Evolutionary conservation across 108 stramenopile species (phyloP), one percentile per base, ranked within the genome.

Genomic region (Cyclotella atomus): DNA sequence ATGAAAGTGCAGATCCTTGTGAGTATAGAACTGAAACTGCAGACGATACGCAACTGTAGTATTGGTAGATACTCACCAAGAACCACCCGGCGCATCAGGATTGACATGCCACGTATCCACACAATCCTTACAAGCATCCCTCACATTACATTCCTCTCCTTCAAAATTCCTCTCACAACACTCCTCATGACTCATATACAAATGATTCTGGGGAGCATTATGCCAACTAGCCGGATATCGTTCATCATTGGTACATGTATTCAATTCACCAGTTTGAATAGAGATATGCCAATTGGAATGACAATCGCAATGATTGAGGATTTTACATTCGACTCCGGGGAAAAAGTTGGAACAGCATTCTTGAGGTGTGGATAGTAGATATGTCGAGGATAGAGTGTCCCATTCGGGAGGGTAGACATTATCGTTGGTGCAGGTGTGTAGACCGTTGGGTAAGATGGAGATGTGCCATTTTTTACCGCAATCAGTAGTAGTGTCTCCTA

Each of bases 221-320:
- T 57, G 56, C 60, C 60, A 62, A 0, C 12, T 38, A 23, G 35
- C 12, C 28, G 60, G 60, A 62, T 20, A 23, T 14, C 38, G 15
- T 43, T 24, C 36, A 43, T 14, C 14, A 62, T 62, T 62, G 0
- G 60, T 62, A 21, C 60, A 62, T 8, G 60, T 62, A 14, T 43
- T 43, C 9, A 4, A 16, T 20, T 20, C 38, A 32, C 56, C 56
- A 12, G 56, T 12, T 24, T 20, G 38, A 17, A 20, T 41, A 38
- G 36, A 44, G 12, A 62, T 62, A 38, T 62, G 60, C 60, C 60
- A 62, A 21, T 62, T 44, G 7, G 23, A n/a, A n/a, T n/a, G n/a
- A n/a, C n/a, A n/a, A n/a, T n/a, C n/a, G n/a, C n/a, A n/a, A n/a
- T n/a, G n/a, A n/a, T n/a, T n/a, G n/a, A n/a, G n/a, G n/a, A n/a